Base-by-base conservation (phyloP, 768 basidiomycete genomes). In the Lactarius hatsudake region DNA sequence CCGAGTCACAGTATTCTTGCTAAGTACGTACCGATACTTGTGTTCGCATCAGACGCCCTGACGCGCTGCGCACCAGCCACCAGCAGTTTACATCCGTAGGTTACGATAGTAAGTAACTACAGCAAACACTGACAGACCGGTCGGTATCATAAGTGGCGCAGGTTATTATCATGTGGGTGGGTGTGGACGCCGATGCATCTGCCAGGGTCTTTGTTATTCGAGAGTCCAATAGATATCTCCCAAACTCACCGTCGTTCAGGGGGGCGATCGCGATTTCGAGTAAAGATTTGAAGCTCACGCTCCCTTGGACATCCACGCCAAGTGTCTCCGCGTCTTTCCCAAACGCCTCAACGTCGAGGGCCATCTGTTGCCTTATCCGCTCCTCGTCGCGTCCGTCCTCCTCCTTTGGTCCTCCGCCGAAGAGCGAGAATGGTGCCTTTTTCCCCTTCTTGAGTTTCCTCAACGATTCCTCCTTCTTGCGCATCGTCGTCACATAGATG, bases 381-480 rank as follows among this genome's bases (percentile, higher is more conserved):
- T 96, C 93, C 75, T 97, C 94, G 72, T 96, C 95, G 61, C 84
- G 84, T 5, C 84, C 86, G 62, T 93, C 91, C 53, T 92, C 89
- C 12, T 85, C 85, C 59, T 80, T 84, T 32, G 78, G 76, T 17
- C 79, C 75, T 58, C 78, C 80, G 34, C 90, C 85, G 72, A 98
- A 97, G 30, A 97, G 80, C 4, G 93, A 92, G 75, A 93, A 91
- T 0, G 87, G 81, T 0, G 81, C 79, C 71, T 89, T 93, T 73
- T 92, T 93, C 54, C 91, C 90, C 75, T 92, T 96, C 74, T 95
- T 94, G 71, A 96, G 82, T 43, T 91, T 84, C 45, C 89, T 82
- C 30, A 98, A 79, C 13, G 93, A 90, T 74, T 95, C 94, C 70
- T 98, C 94, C 9, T 93, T 93, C 80, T 96, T 96, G 76, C 88